Percentiles rank a stretch among this genome's conserved stretches.
Evolutionary conservation across 768 basidiomycete genomes (phyloP).

Genomic region (Royoungia palumana): DNA sequence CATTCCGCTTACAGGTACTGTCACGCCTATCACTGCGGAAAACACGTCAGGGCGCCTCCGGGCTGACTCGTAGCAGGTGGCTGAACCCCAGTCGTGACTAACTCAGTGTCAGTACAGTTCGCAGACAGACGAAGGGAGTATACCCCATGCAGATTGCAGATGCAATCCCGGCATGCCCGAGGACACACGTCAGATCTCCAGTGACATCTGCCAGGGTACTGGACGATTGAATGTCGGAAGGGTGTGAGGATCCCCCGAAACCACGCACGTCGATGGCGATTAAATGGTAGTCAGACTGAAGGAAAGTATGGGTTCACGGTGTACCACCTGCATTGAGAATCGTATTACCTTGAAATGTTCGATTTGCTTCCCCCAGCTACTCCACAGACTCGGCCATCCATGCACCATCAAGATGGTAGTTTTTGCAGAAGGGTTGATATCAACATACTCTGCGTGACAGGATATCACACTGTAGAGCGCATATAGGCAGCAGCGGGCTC

Average conservation of each 20-base stretch:
- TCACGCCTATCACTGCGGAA: slow-evolving; percentile 52
- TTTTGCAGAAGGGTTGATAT: slow-evolving; percentile 53
- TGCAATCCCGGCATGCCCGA: slow-evolving; percentile 46
- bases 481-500: slow-evolving; percentile 21
- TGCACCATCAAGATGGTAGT: slow-evolving; percentile 65
- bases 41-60: slow-evolving; percentile 66
- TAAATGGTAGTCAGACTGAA: slow-evolving; percentile 57
- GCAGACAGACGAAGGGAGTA: slow-evolving; percentile 3
- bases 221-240: slow-evolving; percentile 57
- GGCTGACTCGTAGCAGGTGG: slow-evolving; percentile 65
- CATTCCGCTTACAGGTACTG: slow-evolving; percentile 50
- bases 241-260: slow-evolving; percentile 65
- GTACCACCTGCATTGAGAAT: too few relatives aligned
- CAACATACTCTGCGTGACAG: slow-evolving; percentile 50
- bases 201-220: slow-evolving; percentile 60
- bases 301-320: not conserved
- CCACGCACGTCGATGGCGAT: slow-evolving; percentile 65
- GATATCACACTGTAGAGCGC: not conserved
- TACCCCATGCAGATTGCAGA: slow-evolving; percentile 65
- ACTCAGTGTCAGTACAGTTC: not conserved
- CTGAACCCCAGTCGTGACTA: slow-evolving; percentile 80
- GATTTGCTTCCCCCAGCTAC: slow-evolving; percentile 70
- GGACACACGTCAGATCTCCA: slow-evolving; percentile 60
- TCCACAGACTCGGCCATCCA: slow-evolving; percentile 80
- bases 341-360: slow-evolving; percentile 53